Evolutionary conservation across 371 early-diverging fungal genomes (phyloP).

Genomic region (Circinella umbellata): DNA sequence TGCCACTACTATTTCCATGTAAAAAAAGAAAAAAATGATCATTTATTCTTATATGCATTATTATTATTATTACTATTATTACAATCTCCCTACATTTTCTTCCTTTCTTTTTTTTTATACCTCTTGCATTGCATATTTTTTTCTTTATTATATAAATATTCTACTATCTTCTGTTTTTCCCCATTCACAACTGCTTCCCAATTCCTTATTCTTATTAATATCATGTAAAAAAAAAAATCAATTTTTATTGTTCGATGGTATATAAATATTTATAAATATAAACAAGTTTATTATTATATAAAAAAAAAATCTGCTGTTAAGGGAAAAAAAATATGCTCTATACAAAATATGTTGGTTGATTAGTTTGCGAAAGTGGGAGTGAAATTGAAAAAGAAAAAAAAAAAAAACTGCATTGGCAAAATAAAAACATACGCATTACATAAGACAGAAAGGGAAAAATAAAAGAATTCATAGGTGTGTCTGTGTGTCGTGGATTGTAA

Average conservation of each 20-base stretch:
- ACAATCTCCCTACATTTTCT: not conserved
- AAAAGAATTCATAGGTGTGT: conserved; percentile 3
- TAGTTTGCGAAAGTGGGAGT: not conserved
- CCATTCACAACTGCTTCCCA: too few species aligned
- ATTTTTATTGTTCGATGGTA: not conserved
- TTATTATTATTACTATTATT: too few species aligned
- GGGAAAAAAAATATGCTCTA: not conserved
- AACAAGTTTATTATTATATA: not conserved
- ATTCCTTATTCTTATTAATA: too few species aligned
- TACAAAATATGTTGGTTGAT: not conserved
- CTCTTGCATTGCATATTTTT: conserved; percentile 16
- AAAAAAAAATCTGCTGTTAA: not conserved
- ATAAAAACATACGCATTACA: conserved; percentile 3
- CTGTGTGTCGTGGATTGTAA: conserved; percentile 1
- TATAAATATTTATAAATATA: not conserved
- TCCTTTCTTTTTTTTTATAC: conserved; percentile 11
- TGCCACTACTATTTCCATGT: conserved; percentile 21
- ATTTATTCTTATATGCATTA: too few species aligned
- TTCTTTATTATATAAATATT: too few species aligned
- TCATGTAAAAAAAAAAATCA: too few species aligned
- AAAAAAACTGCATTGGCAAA: not conserved
- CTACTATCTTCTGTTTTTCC: not conserved
- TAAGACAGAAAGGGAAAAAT: not conserved
- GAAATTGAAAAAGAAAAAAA: not conserved
- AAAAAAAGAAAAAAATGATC: not conserved